Percentiles rank a stretch among this genome's conserved stretches.
phyloP scores from a whole-genome alignment of 768 basidiomycete species.

The Tylopilus intermedius region DNA sequence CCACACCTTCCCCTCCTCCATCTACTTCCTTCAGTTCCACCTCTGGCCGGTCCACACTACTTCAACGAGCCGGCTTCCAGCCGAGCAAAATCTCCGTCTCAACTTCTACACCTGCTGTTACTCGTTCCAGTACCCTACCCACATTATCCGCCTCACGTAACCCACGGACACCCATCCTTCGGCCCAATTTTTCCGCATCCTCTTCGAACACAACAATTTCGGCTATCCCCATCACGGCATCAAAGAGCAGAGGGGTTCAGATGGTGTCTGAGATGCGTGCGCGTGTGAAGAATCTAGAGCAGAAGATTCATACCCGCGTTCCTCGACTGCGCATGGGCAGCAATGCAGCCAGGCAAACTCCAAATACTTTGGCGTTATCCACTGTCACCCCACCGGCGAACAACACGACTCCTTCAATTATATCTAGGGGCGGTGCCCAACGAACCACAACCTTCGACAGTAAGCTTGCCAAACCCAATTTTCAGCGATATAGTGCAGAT shows the following conservation, averaged over 20 bases:
- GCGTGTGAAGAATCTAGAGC: constrained; percentile 74
- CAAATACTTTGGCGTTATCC: constrained; percentile 34
- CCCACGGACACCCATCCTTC: constrained; percentile 40
- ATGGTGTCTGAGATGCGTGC: constrained; percentile 93
- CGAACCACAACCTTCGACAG: constrained; percentile 17
- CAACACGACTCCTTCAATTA: constrained; percentile 34
- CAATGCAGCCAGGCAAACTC: constrained; percentile 51
- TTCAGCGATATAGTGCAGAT: constrained; percentile 44
- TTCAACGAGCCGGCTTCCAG: constrained; percentile 50
- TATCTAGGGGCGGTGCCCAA: constrained; percentile 14
- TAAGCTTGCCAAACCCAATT: constrained; percentile 20
- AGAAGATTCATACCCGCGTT: constrained; percentile 83
- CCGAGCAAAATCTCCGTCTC: constrained; percentile 37
- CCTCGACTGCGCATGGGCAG: constrained; percentile 81
- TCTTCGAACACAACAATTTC: constrained; percentile 33
- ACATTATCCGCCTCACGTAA: constrained; percentile 46
- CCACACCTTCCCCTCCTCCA: constrained; percentile 31
- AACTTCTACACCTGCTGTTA: constrained; percentile 44
- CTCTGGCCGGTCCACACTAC: constrained; percentile 43
- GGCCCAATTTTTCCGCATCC: constrained; percentile 37
- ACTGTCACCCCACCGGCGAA: constrained; percentile 34
- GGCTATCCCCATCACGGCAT: constrained; percentile 38
- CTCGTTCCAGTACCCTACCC: constrained; percentile 56
- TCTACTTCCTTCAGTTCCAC: constrained; percentile 29
- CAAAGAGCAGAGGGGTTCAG: constrained; percentile 79